A percentile compares a stretch with the other conserved stretches of the same genome.
These are phyloP conservation scores for Wallacemonas sp. DNA, from an alignment of 208 protist genomes.

Conservation along the genomic window DNA sequence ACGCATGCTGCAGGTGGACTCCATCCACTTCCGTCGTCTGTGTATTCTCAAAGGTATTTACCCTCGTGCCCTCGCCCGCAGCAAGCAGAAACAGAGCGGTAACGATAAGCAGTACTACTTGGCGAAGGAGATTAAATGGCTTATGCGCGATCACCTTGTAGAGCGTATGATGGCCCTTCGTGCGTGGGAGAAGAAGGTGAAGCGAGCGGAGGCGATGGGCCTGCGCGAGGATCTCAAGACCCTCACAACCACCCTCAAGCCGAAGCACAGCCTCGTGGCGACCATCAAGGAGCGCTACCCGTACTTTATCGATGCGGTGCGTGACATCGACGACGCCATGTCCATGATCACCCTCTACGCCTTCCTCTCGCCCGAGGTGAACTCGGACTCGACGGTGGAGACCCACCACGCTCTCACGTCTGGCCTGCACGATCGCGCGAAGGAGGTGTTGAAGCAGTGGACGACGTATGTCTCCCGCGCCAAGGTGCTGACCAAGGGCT, in stretches of 20 bases:
- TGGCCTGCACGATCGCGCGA: conserved; percentile 72
- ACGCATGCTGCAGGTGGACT: conserved; percentile 92
- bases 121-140: conserved; percentile 97
- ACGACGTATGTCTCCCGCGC: conserved; percentile 84
- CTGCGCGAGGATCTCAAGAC: conserved; percentile 65
- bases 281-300: conserved; percentile 98
- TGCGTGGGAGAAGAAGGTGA: conserved; percentile 92
- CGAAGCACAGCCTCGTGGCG: conserved; percentile 92
- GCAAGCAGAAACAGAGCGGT: conserved; percentile 93
- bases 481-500: conserved; percentile 91
- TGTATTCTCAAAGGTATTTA: conserved; percentile 99
- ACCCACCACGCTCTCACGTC: conserved; percentile 80
- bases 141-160: conserved; percentile 96
- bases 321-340: conserved; percentile 97
- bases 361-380: conserved; percentile 80
- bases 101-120: conserved; percentile 98
- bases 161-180: conserved; percentile 95
- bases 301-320: conserved; percentile 96
- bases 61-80: conserved; percentile 95
- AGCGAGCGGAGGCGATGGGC: conserved; percentile 86
- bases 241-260: conserved; percentile 71
- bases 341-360: conserved; percentile 96
- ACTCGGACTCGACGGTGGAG: conserved; percentile 72
- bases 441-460: conserved; percentile 74
- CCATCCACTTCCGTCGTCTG: conserved; percentile 94